phyloP scores from a whole-genome alignment of 805 yeast species.

The Clavispora carvajalis region DNA sequence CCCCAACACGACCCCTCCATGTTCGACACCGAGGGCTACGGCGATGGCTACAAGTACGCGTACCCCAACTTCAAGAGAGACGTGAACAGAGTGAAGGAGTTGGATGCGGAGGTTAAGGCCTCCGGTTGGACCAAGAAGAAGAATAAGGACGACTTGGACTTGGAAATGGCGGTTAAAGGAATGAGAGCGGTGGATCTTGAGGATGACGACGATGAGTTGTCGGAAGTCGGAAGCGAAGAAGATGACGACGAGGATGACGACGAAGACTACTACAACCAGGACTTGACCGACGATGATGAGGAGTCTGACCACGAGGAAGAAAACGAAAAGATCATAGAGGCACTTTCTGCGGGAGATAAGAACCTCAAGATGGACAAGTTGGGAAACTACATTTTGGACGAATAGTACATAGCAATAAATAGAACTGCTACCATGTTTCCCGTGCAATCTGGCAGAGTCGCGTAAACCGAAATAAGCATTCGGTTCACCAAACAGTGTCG shows the following conservation, averaged over 20 bases:
- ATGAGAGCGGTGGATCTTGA: conserved; percentile 48
- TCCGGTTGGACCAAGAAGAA: conserved; percentile 64
- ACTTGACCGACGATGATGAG: conserved; percentile 22
- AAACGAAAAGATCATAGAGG: conserved; percentile 60
- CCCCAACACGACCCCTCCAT: conserved; percentile 65
- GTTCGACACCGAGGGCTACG: conserved; percentile 75
- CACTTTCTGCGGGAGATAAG: conserved; percentile 57
- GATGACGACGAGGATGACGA: conserved; percentile 34
- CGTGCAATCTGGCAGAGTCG: too few relatives aligned
- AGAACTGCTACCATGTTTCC: too few relatives aligned
- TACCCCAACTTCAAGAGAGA: conserved; percentile 81
- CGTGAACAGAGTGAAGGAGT: conserved; percentile 56
- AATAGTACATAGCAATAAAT: conserved; percentile 6
- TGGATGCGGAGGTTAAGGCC: conserved; percentile 87
- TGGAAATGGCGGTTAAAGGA: conserved; percentile 69
- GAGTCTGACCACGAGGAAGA: conserved; percentile 31
- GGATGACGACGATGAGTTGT: conserved; percentile 15
- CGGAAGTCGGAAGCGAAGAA: conserved; percentile 35
- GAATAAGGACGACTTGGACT: conserved; percentile 43
- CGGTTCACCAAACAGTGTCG: too few relatives aligned
- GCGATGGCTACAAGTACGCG: conserved; percentile 70
- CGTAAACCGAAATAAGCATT: too few relatives aligned
- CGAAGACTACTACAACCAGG: conserved; percentile 14
- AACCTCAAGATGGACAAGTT: conserved; percentile 75
- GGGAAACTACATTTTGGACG: conserved; percentile 73